Conservation (phyloP, 192 early-diverging fungal species). For the Obelidium mucronatum region DNA sequence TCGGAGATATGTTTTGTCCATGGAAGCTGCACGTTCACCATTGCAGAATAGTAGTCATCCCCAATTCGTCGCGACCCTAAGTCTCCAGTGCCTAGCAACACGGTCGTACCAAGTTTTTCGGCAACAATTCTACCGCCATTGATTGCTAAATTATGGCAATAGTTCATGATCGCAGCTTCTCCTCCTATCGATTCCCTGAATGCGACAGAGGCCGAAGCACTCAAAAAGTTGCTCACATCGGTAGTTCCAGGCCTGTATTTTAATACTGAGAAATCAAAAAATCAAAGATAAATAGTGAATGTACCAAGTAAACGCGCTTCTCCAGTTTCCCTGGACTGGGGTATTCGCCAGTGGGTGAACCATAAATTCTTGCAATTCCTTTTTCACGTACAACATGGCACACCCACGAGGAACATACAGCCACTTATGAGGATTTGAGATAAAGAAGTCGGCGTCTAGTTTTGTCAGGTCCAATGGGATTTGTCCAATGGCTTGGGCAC, state of each 20-base stretch:
- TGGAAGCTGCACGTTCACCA: slow-evolving; percentile 70
- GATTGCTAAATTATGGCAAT: slow-evolving; percentile 60
- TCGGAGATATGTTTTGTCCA: slow-evolving; percentile 33
- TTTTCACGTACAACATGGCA: slow-evolving; percentile 63
- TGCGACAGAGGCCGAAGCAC: slow-evolving; percentile 48
- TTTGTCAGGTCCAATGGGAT: slow-evolving; percentile 53
- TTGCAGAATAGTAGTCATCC: slow-evolving; percentile 55
- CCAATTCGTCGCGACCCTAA: too few relatives aligned
- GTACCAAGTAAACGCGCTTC: slow-evolving; percentile 12
- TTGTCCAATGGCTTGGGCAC: slow-evolving; percentile 74
- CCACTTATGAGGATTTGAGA: slow-evolving; percentile 78
- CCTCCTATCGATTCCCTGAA: slow-evolving; percentile 66
- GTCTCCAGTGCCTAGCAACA: slow-evolving; percentile 38
- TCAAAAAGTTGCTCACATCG: slow-evolving; percentile 40
- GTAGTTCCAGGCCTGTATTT: slow-evolving; percentile 26
- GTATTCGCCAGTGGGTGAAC: slow-evolving; percentile 18
- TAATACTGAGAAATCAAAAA: neutral
- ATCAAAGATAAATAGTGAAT: neutral
- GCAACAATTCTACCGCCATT: slow-evolving; percentile 62
- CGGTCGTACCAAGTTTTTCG: slow-evolving; percentile 61
- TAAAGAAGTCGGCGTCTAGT: slow-evolving; percentile 50
- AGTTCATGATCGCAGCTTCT: slow-evolving; percentile 63
- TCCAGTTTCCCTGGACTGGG: neutral
- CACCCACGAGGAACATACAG: slow-evolving; percentile 61
- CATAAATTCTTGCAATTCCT: slow-evolving; percentile 49